These are phyloP conservation scores for Salix exigua DNA, from an alignment of 345 rosid species.

Conservation along the genomic window DNA sequence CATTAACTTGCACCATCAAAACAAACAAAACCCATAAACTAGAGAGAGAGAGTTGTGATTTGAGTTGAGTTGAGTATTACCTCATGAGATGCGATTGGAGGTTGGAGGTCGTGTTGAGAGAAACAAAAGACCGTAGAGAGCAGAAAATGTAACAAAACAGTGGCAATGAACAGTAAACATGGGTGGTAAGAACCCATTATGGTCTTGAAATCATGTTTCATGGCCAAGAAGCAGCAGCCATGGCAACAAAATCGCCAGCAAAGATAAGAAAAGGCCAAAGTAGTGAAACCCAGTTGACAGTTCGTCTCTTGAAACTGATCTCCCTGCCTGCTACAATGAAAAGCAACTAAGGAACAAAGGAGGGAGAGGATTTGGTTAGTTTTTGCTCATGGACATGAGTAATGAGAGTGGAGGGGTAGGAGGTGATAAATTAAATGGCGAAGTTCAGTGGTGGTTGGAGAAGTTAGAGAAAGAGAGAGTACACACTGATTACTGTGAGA, in stretches of 20 bases:
- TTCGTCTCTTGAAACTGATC: not conserved
- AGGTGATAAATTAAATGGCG: conserved; percentile 17
- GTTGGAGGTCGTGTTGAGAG: conserved; percentile 5
- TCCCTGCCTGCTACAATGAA: too few relatives aligned
- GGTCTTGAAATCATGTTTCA: conserved; percentile 8
- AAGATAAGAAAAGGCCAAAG: not conserved
- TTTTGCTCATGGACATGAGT: not conserved
- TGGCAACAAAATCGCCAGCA: not conserved
- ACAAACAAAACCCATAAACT: not conserved
- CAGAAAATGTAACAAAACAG: conserved; percentile 2
- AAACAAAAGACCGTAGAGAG: conserved; percentile 30
- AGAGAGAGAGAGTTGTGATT: not conserved
- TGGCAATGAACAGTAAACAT: not conserved
- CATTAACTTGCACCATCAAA: not conserved
- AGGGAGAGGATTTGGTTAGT: not conserved
- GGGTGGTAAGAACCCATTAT: conserved; percentile 13
- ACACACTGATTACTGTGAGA: not conserved
- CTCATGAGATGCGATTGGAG: conserved; percentile 17
- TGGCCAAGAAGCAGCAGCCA: not conserved
- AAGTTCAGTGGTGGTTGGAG: conserved; percentile 10
- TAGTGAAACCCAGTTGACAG: not conserved
- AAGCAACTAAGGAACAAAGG: not conserved
- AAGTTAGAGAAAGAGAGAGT: conserved; percentile 7
- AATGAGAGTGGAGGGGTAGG: not conserved
- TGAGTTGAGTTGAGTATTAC: conserved; percentile 13